Conservation (phyloP, 768 basidiomycete species). For the Psilocybe cubensis region DNA sequence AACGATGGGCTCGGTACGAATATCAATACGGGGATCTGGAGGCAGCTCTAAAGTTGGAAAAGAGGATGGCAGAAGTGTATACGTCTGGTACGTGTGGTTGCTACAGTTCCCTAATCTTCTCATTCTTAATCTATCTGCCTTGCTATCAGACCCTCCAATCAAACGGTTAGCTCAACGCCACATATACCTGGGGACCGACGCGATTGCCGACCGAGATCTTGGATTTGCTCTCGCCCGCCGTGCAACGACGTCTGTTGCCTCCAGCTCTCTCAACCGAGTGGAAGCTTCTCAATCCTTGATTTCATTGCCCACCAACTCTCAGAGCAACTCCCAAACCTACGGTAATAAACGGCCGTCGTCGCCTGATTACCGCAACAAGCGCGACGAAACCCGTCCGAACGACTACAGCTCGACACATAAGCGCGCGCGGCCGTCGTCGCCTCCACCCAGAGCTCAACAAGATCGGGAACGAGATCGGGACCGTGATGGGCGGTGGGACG, state of each 20-base stretch:
- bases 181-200: slow-evolving; percentile 81
- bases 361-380: slow-evolving; percentile 36
- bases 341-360: slow-evolving; percentile 40
- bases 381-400: slow-evolving; percentile 26
- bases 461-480: slow-evolving; percentile 30
- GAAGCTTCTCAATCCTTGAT: slow-evolving; percentile 38
- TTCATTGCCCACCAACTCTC: slow-evolving; percentile 20
- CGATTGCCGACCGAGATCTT: slow-evolving; percentile 87
- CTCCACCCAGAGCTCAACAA: slow-evolving; percentile 7
- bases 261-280: slow-evolving; percentile 28
- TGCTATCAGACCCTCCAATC: slow-evolving; percentile 77
- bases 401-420: slow-evolving; percentile 40
- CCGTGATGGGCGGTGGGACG: slow-evolving; percentile 36
- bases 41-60: slow-evolving; percentile 86
- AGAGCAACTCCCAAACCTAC: slow-evolving; percentile 2
- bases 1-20: slow-evolving; percentile 94
- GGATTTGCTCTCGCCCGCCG: slow-evolving; percentile 69
- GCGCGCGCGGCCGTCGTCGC: slow-evolving; percentile 32
- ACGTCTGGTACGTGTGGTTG: slow-evolving; percentile 64
- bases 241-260: slow-evolving; percentile 18
- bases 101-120: background rate
- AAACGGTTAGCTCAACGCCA: slow-evolving; percentile 90
- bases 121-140: background rate
- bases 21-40: slow-evolving; percentile 94
- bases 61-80: slow-evolving; percentile 86